Evolutionary conservation across 140 eudicot species (phyloP), one percentile per base, ranked within the genome.

Genomic region (Anethum foeniculum): DNA sequence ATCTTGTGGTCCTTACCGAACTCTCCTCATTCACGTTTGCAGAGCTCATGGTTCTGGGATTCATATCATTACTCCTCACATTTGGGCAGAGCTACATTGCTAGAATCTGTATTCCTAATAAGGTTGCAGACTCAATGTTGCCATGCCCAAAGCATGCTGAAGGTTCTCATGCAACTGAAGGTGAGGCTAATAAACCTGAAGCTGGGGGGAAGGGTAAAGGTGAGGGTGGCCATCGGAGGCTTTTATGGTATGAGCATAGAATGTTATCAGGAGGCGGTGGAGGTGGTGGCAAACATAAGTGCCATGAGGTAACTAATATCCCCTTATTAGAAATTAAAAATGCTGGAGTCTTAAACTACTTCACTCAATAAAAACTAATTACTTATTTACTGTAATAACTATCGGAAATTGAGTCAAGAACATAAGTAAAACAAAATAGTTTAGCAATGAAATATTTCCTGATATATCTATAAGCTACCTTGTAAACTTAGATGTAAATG

Each of bases 21-120:
- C 65, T 18, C 71, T 73, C 71, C 82, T 73, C 27, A n/a, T 52
- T 77, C 1, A 76, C 62, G 78, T 36, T 74, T 86, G 86, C 97
- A 95, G 99, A 95, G 88, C 91, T 95, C 80, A 95, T 95, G 99
- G 83, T 95, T 77, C 92, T 95, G 15, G 99, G 99, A 76, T 94
- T 94, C 84, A 94, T 94, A 84, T 94, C 99, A 19, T 84, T 94
- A 46, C 85, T 86, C 49, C 80, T 94, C 82, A 88, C 93, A 67
- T 94, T 94, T 71, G 89, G 96, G 75, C 98, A 94, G 83, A 87
- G 80, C 82, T 85, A 82, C 88, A 94, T 94, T 72, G 86, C 93
- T 30, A 32, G 75, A 19, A 49, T 94, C 30, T 94, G 98, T 80
- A 87, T 94, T 76, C 91, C 96, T 3, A 80, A 71, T 28, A 62